Percentiles rank a stretch among this genome's conserved stretches.
Evolutionary conservation across 352 stramenopile genomes (phyloP).

Genomic region (Phytophthora megakarya): DNA sequence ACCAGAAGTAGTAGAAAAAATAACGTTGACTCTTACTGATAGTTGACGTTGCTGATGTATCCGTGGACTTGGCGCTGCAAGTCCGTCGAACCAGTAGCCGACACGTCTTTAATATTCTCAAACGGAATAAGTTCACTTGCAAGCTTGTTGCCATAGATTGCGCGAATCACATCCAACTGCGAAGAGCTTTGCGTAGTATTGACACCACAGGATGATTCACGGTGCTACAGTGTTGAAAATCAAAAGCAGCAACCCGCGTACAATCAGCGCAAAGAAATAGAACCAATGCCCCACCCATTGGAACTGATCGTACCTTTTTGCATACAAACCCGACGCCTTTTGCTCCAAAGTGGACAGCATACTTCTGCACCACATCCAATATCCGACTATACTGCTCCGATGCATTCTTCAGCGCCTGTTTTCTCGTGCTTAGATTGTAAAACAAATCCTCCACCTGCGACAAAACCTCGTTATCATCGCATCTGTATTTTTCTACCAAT

Average conservation of each 20-base stretch:
- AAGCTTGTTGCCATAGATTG: conserved; percentile 78
- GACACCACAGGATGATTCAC: conserved; percentile 77
- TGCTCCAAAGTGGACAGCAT: conserved; percentile 93
- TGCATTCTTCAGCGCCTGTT: conserved; percentile 91
- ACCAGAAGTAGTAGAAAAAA: not conserved
- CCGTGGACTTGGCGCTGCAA: conserved; percentile 42
- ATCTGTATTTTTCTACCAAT: not conserved
- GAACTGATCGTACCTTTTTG: conserved; percentile 79
- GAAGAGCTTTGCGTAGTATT: conserved; percentile 71
- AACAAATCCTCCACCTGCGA: conserved; percentile 96
- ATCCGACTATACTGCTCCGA: conserved; percentile 95
- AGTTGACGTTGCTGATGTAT: conserved; percentile 91
- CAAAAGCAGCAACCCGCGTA: not conserved
- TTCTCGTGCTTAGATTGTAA: conserved; percentile 97
- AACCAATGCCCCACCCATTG: not conserved
- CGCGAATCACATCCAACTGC: conserved; percentile 75
- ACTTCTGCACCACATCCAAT: conserved; percentile 96
- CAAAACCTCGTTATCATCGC: not conserved
- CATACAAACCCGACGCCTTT: conserved; percentile 94
- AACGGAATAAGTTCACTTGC: conserved; percentile 66
- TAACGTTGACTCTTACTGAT: conserved; percentile 54
- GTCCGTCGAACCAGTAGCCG: conserved; percentile 44
- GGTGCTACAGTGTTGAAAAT: conserved; percentile 46
- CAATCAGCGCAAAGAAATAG: not conserved
- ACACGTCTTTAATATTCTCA: conserved; percentile 37